phyloP scores from a whole-genome alignment of 768 basidiomycete genomes.

The Candolleomyces eurysporus region DNA sequence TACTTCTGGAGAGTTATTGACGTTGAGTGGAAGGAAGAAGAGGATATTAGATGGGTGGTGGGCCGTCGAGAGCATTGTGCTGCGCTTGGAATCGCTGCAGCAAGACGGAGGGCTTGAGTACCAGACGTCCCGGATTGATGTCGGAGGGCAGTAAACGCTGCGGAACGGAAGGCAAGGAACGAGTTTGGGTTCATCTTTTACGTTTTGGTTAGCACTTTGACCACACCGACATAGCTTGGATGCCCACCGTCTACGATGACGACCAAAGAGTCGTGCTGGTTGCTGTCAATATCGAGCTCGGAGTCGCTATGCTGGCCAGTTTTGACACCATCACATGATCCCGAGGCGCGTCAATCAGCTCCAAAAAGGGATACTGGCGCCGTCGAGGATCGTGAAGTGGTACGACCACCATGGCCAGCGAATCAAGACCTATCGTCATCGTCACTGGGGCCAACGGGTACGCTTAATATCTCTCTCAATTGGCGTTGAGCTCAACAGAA shows the following conservation, averaged over 20 bases:
- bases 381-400: neutral
- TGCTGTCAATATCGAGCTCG: neutral
- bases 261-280: neutral
- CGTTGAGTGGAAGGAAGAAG: neutral
- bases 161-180: neutral
- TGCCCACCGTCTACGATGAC: neutral
- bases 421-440: constrained; percentile 47
- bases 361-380: constrained; percentile 4
- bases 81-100: neutral
- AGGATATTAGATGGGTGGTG: neutral
- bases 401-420: constrained; percentile 15
- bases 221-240: no score
- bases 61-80: neutral
- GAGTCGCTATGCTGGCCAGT: neutral
- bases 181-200: neutral
- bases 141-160: neutral
- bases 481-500: neutral
- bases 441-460: constrained; percentile 75
- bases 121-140: neutral
- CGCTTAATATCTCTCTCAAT: constrained; percentile 12
- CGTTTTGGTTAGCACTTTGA: no score
- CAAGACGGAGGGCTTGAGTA: neutral
- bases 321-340: neutral
- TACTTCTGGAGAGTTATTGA: neutral
- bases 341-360: neutral